Percentiles rank a stretch among this genome's conserved stretches.
These are phyloP conservation scores for Cutaneotrichosporon cavernicola DNA, from an alignment of 1,284 basidiomycete species.

Conservation along the genomic window DNA sequence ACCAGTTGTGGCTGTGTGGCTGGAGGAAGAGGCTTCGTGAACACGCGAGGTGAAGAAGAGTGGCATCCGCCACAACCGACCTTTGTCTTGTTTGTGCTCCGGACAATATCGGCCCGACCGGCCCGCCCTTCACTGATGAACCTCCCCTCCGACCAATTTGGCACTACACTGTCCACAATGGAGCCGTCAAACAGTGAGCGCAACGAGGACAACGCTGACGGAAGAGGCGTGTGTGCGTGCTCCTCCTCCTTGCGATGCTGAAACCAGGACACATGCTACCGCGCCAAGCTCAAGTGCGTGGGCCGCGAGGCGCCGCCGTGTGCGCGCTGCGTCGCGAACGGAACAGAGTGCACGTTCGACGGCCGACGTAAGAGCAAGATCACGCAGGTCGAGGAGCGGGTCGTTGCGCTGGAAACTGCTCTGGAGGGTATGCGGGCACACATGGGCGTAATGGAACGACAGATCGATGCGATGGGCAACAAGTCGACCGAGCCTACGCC, in stretches of 20 bases:
- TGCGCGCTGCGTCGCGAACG: slow-evolving; percentile 12
- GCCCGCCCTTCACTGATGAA: not conserved
- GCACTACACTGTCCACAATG: not conserved
- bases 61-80: too few relatives aligned
- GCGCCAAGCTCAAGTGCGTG: slow-evolving; percentile 18
- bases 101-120: not conserved
- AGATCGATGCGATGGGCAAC: slow-evolving; percentile 5
- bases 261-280: slow-evolving; percentile 15
- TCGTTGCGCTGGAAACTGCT: not conserved
- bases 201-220: not conserved
- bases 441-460: slow-evolving; percentile 1
- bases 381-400: slow-evolving; percentile 15
- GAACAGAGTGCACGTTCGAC: slow-evolving; percentile 17
- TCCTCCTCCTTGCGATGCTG: not conserved
- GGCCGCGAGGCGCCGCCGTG: slow-evolving; percentile 18
- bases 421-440: not conserved
- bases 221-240: slow-evolving; percentile 8
- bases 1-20: too few relatives aligned
- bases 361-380: slow-evolving; percentile 18
- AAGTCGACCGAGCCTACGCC: not conserved
- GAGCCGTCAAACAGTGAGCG: slow-evolving; percentile 11
- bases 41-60: too few relatives aligned
- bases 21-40: too few relatives aligned
- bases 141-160: not conserved
- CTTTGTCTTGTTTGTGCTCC: too few relatives aligned